A percentile compares a stretch with the other conserved stretches of the same genome.
Conservation (phyloP, 345 rosid species). For the Trapa incisa region DNA sequence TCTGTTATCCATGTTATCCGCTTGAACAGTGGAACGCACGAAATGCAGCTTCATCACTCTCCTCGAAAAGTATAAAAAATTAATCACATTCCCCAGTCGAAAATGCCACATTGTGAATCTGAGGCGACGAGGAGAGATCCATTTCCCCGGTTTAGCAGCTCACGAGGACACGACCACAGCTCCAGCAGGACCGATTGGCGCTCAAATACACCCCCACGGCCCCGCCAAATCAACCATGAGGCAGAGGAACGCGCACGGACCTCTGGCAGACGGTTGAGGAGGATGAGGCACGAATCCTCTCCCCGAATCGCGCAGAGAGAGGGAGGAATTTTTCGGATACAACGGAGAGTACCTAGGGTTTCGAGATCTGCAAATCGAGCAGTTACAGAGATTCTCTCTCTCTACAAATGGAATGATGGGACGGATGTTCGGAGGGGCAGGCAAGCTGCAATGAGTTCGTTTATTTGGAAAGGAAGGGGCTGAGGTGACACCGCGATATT, state of each 20-base stretch:
- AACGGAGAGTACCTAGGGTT: conserved; percentile 9
- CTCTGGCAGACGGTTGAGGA: neutral
- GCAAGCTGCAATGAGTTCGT: no score
- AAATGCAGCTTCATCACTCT: conserved; percentile 11
- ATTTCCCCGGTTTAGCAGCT: neutral
- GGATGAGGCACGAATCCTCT: neutral
- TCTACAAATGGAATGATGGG: neutral
- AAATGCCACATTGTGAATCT: neutral
- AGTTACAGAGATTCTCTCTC: conserved; percentile 12
- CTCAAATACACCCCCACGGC: neutral
- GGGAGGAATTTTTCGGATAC: neutral
- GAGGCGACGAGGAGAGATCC: neutral
- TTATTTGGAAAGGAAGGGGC: no score
- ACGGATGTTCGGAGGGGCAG: neutral
- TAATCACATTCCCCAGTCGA: neutral
- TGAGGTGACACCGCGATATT: no score
- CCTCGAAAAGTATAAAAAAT: conserved; percentile 4
- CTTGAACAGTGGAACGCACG: conserved; percentile 1
- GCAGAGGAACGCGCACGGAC: neutral
- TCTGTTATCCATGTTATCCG: conserved; percentile 65
- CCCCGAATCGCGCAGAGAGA: no score
- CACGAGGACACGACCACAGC: neutral
- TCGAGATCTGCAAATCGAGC: conserved; percentile 40
- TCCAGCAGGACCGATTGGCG: neutral
- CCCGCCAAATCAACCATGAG: neutral